Percentiles rank a stretch among this genome's conserved stretches.
Conservation (phyloP, 2,329 filamentous ascomycete genomes). For the Fusarium mangiferae region DNA sequence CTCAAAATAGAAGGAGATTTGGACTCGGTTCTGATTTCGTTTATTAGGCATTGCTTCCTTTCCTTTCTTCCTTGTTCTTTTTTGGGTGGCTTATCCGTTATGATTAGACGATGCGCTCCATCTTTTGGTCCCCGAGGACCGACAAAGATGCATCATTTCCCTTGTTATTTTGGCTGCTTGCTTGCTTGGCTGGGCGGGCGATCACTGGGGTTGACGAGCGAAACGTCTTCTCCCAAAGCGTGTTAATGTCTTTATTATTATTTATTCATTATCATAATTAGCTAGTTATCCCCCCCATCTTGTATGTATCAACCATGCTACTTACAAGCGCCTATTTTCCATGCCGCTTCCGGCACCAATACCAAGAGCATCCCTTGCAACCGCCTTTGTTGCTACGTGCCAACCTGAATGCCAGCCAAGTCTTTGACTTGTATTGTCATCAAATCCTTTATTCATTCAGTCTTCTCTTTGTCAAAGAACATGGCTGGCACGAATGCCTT, state of each 20-base stretch:
- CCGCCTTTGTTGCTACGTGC: background rate
- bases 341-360: slow-evolving; percentile 20
- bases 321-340: background rate
- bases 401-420: slow-evolving; percentile 7
- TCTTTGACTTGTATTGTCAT: slow-evolving; percentile 3
- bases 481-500: background rate
- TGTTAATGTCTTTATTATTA: slow-evolving; percentile 21
- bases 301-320: slow-evolving; percentile 5
- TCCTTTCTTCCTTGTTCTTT: background rate
- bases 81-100: slow-evolving; percentile 15
- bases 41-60: background rate
- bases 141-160: slow-evolving; percentile 30
- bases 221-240: slow-evolving; percentile 12
- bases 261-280: slow-evolving; percentile 17
- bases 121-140: slow-evolving; percentile 22
- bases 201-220: slow-evolving; percentile 4
- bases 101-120: slow-evolving; percentile 33
- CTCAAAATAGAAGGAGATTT: background rate
- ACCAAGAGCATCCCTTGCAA: slow-evolving; percentile 9
- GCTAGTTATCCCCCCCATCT: slow-evolving; percentile 1
- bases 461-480: background rate
- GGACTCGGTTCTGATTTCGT: background rate
- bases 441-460: background rate
- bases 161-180: slow-evolving; percentile 7
- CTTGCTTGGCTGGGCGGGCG: background rate